A percentile compares a stretch with the other conserved stretches of the same genome.
Conservation (phyloP, 2,329 filamentous ascomycete genomes). For the Sphaceloma murrayae region DNA sequence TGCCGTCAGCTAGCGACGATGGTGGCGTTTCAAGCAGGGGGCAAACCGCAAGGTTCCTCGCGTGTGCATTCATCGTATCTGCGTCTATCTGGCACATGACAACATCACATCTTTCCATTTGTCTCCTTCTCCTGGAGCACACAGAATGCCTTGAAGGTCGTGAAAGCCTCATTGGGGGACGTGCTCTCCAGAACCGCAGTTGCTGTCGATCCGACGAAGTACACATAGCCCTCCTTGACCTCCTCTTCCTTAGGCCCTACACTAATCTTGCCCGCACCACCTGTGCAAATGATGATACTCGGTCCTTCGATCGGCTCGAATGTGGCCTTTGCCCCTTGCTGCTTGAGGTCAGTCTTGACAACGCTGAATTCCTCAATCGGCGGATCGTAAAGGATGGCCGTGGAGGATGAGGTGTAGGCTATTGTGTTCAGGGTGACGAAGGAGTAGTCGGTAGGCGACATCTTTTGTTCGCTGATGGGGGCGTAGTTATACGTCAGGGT, state of each 20-base stretch:
- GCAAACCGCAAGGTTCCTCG: too few species aligned
- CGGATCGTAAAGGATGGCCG: conserved; percentile 73
- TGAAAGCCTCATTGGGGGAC: conserved; percentile 56
- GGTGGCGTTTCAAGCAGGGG: too few species aligned
- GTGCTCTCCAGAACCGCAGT: conserved; percentile 67
- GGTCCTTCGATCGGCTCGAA: conserved; percentile 83
- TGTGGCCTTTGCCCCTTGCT: conserved; percentile 65
- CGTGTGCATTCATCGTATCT: too few species aligned
- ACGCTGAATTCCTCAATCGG: conserved; percentile 96
- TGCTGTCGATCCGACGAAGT: conserved; percentile 71
- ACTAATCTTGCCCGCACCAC: conserved; percentile 70
- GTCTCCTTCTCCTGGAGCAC: conserved; percentile 54
- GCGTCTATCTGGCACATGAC: neutral
- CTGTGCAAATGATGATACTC: conserved; percentile 85
- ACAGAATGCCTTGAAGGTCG: conserved; percentile 89
- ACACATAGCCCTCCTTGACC: conserved; percentile 43
- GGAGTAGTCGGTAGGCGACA: conserved; percentile 74
- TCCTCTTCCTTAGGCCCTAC: conserved; percentile 75
- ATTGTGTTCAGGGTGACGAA: conserved; percentile 73
- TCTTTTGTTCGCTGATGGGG: conserved; percentile 90
- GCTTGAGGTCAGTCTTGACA: conserved; percentile 65
- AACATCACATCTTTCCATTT: conserved; percentile 14
- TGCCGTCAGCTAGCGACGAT: too few species aligned
- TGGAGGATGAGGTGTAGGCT: conserved; percentile 69
- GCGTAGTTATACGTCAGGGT: conserved; percentile 96